Evolutionary conservation across 1,139 yeast genomes (phyloP).

Genomic region (Lodderomyces margitis): DNA sequence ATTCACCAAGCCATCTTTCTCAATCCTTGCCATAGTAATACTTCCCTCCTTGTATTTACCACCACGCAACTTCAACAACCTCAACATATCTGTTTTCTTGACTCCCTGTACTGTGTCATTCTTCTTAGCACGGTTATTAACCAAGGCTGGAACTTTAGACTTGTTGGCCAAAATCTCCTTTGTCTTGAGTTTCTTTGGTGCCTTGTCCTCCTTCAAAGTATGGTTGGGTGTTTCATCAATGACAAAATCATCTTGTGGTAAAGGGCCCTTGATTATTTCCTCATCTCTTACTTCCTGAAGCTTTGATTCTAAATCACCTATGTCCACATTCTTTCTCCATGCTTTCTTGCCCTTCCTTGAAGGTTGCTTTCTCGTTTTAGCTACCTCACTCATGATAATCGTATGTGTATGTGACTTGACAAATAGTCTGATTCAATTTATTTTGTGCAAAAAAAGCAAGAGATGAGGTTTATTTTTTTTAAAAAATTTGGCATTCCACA

Average conservation of each 20-base stretch:
- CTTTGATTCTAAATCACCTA: slow-evolving; percentile 71
- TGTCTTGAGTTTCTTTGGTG: slow-evolving; percentile 57
- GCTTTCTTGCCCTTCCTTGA: slow-evolving; percentile 92
- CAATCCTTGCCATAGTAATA: slow-evolving; percentile 50
- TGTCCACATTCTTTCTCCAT: slow-evolving; percentile 93
- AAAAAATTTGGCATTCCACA: too few relatives aligned
- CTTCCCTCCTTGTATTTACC: slow-evolving; percentile 67
- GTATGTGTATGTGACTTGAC: background rate
- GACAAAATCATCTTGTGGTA: slow-evolving; percentile 48
- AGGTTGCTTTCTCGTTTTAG: slow-evolving; percentile 40
- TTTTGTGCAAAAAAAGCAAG: background rate
- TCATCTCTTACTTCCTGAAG: slow-evolving; percentile 69
- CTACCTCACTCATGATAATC: slow-evolving; percentile 10
- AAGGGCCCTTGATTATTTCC: slow-evolving; percentile 62
- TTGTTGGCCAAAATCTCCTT: slow-evolving; percentile 72
- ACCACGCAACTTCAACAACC: slow-evolving; percentile 79
- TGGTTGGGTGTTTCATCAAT: slow-evolving; percentile 54
- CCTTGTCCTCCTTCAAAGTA: slow-evolving; percentile 12
- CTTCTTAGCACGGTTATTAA: slow-evolving; percentile 34
- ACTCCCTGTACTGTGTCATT: slow-evolving; percentile 58
- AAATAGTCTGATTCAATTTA: background rate
- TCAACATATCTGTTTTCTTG: slow-evolving; percentile 61
- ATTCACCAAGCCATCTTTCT: slow-evolving; percentile 60
- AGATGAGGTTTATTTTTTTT: slow-evolving; percentile 3
- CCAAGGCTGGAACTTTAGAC: slow-evolving; percentile 75